Evolutionary conservation across 1,284 basidiomycete species (phyloP).

Genomic region (Ustilago tritici): DNA sequence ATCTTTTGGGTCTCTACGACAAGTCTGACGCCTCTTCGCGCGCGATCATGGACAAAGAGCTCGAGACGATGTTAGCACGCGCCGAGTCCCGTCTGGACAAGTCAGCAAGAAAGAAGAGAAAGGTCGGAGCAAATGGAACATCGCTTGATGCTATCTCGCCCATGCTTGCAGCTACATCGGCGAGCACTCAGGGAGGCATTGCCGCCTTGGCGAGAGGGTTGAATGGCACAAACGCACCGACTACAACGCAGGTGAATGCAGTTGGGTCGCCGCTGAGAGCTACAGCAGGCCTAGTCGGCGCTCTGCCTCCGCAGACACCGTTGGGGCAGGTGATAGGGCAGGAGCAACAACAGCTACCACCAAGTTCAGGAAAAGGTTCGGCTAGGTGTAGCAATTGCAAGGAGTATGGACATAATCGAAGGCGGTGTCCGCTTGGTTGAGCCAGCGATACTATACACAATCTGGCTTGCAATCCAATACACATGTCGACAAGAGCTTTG

Average conservation of each 20-base stretch:
- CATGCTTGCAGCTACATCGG: conserved; percentile 9
- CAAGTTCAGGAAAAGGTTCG: conserved; percentile 41
- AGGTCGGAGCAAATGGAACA: conserved; percentile 18
- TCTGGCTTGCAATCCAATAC: background rate
- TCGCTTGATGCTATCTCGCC: background rate
- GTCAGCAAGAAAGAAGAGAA: conserved; percentile 22
- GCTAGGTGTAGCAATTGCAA: conserved; percentile 52
- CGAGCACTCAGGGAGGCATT: background rate
- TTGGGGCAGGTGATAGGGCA: conserved; percentile 12
- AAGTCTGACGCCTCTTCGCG: conserved; percentile 23
- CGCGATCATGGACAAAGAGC: conserved; percentile 30
- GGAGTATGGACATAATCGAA: conserved; percentile 45
- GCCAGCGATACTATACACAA: too few species aligned
- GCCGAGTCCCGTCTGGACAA: conserved; percentile 29
- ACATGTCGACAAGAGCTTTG: background rate
- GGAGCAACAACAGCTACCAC: conserved; percentile 12
- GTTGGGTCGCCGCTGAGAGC: conserved; percentile 16
- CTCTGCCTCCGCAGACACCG: conserved; percentile 18
- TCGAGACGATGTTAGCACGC: conserved; percentile 21
- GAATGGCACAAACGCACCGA: conserved; percentile 11
- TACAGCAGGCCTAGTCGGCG: background rate
- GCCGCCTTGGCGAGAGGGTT: conserved; percentile 11
- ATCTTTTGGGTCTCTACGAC: conserved; percentile 38
- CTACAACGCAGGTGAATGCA: conserved; percentile 8
- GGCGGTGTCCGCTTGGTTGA: conserved; percentile 45